Evolutionary conservation across 129 eudicot species (phyloP), one percentile per base, ranked within the genome.

Genomic region (Cynara cardunculus): DNA sequence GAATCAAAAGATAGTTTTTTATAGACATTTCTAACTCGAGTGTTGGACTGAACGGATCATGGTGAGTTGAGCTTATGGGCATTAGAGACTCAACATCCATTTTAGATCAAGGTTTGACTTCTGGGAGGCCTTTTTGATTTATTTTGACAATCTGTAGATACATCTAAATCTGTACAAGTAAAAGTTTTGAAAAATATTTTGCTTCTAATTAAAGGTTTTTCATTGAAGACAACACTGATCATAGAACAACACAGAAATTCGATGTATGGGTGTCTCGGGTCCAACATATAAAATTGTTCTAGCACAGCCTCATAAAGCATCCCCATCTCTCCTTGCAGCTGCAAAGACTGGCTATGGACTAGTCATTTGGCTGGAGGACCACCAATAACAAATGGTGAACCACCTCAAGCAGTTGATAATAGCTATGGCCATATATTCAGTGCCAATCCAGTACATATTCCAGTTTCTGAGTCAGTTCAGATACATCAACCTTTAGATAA

Each of bases 261-360:
- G 0, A 61, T 61, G 11, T 61, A 21, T 19, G 22, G 11, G 11
- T 7, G 65, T 56, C 65, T 18, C 4, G 25, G 68, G 12, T 62
- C 25, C 26, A 61, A 91, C 92, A 77, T 95, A 95, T 86, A 95
- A 95, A 73, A 95, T 95, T 83, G 97, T 95, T 84, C 87, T 95
- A 39, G 99, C 99, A 44, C 99, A 95, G 80, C 99, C 97, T 62
- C 91, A 83, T 31, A 86, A 80, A 85, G 99, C 97, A 39, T 90
- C 99, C 24, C 82, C 84, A 3, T 86, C 99, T 5, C 94, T 95
- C 46, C 65, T 88, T 84, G 91, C 97, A 61, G 99, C 99, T 10
- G 99, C 99, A 41, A 95, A 89, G 89, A 90, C 35, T 95, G 99
- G 99, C 89, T 85, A 28, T 95, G 99, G 99, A 90, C 99, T 5